phyloP scores from a whole-genome alignment of 2,329 filamentous ascomycete species.

The Hypoxylon sp. region DNA sequence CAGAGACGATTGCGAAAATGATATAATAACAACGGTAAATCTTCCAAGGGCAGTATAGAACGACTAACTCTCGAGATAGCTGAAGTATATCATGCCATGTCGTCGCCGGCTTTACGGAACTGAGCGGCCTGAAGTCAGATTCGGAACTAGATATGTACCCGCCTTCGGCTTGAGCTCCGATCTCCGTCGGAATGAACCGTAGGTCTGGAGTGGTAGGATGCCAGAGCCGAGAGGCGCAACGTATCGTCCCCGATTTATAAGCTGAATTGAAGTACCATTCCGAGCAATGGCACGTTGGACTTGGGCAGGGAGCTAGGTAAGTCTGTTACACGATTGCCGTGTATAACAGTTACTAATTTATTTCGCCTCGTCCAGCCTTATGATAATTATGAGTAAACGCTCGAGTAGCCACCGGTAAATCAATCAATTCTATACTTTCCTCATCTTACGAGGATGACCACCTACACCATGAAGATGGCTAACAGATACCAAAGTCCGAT shows the following conservation, averaged over 20 bases:
- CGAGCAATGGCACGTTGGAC: neutral
- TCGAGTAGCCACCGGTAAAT: neutral
- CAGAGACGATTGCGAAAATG: neutral
- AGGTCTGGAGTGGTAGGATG: neutral
- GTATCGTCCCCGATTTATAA: neutral
- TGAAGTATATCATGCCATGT: neutral
- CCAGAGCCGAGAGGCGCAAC: neutral
- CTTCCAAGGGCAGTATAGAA: neutral
- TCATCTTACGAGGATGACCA: neutral
- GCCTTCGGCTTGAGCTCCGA: conserved; percentile 17
- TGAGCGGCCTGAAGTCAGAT: neutral
- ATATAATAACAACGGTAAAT: neutral
- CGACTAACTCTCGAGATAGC: neutral
- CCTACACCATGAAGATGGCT: neutral
- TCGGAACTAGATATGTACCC: conserved; percentile 22
- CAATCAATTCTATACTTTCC: neutral
- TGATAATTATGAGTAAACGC: neutral
- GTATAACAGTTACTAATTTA: neutral
- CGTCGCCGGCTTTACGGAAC: conserved; percentile 8
- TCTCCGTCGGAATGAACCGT: conserved; percentile 26
- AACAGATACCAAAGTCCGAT: too few species aligned
- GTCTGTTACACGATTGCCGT: neutral
- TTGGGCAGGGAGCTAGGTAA: neutral
- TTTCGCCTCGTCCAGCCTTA: neutral
- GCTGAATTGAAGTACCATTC: neutral